Evolutionary conservation across 768 basidiomycete genomes (phyloP).

Genomic region (Basidioascus undulatus): DNA sequence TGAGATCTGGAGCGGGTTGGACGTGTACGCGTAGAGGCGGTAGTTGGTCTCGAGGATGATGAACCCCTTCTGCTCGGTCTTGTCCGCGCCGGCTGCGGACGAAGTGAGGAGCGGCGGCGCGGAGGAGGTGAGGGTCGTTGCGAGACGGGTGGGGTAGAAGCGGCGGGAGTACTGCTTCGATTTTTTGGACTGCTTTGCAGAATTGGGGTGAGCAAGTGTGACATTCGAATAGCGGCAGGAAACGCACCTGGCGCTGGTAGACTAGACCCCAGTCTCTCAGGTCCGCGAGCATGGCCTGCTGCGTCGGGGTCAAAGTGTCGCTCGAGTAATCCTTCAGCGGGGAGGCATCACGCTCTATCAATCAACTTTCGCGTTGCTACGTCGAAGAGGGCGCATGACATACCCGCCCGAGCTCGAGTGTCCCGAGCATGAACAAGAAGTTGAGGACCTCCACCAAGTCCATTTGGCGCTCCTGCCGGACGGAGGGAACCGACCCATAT

Average conservation of each 20-base stretch:
- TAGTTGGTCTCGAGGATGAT: conserved; percentile 96
- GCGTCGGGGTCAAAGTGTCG: conserved; percentile 49
- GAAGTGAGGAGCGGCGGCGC: conserved; percentile 30
- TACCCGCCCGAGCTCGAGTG: conserved; percentile 79
- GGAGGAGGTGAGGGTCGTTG: conserved; percentile 81
- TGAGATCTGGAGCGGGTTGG: conserved; percentile 86
- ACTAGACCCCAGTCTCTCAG: conserved; percentile 84
- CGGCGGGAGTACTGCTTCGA: conserved; percentile 38
- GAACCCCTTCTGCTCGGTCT: conserved; percentile 39
- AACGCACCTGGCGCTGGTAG: conserved; percentile 49
- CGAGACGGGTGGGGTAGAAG: conserved; percentile 82
- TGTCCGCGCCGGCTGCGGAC: conserved; percentile 1
- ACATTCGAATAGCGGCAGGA: not conserved
- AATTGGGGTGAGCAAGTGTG: conserved; percentile 13
- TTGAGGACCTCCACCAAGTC: conserved; percentile 80
- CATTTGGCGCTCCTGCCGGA: conserved; percentile 50
- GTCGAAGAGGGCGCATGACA: conserved; percentile 14
- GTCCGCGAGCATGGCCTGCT: conserved; percentile 71
- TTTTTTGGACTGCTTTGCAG: no score
- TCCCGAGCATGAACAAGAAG: conserved; percentile 90
- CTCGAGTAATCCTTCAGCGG: conserved; percentile 76
- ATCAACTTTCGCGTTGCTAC: conserved; percentile 1
- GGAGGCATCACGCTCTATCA: no score
- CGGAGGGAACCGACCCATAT: not conserved
- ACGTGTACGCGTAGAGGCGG: conserved; percentile 90